Percentiles rank a stretch among this genome's conserved stretches.
Conservation (phyloP, 257 asterid genomes). For the Gentiana straminea region DNA sequence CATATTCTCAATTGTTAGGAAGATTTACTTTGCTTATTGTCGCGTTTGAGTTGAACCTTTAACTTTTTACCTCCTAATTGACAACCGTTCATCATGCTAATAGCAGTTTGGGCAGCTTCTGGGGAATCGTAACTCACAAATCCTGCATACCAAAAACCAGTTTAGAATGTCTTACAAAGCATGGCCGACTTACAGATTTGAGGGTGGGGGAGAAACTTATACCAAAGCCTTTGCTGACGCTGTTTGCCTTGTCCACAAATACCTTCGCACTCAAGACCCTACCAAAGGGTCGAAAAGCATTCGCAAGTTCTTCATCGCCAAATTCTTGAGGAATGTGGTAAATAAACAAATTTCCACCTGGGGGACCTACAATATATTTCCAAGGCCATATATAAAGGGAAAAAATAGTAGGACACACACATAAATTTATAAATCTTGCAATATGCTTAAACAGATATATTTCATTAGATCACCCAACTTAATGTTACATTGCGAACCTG, state of each 20-base stretch:
- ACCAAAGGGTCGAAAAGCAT: constrained; percentile 69
- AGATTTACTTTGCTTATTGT: constrained; percentile 48
- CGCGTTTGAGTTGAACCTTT: constrained; percentile 94
- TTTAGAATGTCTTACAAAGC: constrained; percentile 6
- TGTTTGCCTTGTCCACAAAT: constrained; percentile 77
- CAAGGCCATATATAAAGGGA: background rate
- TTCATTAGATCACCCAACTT: no score
- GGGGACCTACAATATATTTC: constrained; percentile 57
- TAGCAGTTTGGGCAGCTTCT: constrained; percentile 75
- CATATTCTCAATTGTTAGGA: constrained; percentile 34
- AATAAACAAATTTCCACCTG: constrained; percentile 87
- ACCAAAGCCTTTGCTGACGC: constrained; percentile 96
- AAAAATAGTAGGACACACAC: background rate
- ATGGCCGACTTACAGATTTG: constrained; percentile 3
- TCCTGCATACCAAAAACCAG: constrained; percentile 38
- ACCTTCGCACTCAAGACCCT: constrained; percentile 92
- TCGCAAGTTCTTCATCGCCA: constrained; percentile 83
- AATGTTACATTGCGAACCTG: background rate
- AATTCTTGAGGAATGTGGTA: constrained; percentile 95
- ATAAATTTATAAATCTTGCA: no score
- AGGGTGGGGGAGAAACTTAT: constrained; percentile 8
- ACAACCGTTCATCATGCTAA: constrained; percentile 72
- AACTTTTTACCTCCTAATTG: constrained; percentile 82
- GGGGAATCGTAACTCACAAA: constrained; percentile 91
- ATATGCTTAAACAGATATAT: no score